A percentile compares a stretch with the other conserved stretches of the same genome.
phyloP scores from a whole-genome alignment of 208 protist genomes.

The Trichomonas tenax region DNA sequence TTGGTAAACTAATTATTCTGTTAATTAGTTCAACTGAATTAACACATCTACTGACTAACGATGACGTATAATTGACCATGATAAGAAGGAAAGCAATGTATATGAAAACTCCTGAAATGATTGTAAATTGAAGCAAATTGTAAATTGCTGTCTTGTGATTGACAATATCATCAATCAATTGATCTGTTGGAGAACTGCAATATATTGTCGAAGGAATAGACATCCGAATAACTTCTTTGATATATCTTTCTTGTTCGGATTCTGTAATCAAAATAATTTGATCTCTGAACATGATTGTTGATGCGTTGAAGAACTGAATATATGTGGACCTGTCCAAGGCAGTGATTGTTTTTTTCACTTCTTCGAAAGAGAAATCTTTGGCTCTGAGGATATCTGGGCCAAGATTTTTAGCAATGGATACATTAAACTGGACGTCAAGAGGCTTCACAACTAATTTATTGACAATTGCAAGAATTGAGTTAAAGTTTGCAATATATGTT shows the following conservation, averaged over 20 bases:
- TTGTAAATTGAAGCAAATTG: not conserved
- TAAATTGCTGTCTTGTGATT: not conserved
- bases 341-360: not conserved
- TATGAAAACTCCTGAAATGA: not conserved
- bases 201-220: not conserved
- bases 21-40: not conserved
- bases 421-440: too few species aligned
- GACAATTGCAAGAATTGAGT: too few species aligned
- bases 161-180: not conserved
- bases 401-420: too few species aligned
- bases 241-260: not conserved
- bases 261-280: not conserved
- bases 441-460: too few species aligned
- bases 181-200: too few species aligned
- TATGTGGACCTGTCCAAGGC: not conserved
- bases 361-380: not conserved
- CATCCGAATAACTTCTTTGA: not conserved
- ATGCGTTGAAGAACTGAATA: not conserved
- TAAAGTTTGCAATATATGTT: too few species aligned
- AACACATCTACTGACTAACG: not conserved
- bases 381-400: too few species aligned
- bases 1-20: not conserved
- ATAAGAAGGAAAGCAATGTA: not conserved
- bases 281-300: not conserved
- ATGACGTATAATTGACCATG: not conserved